Evolutionary conservation across 805 yeast species (phyloP).

Genomic region (Yarrowia keelungensis): DNA sequence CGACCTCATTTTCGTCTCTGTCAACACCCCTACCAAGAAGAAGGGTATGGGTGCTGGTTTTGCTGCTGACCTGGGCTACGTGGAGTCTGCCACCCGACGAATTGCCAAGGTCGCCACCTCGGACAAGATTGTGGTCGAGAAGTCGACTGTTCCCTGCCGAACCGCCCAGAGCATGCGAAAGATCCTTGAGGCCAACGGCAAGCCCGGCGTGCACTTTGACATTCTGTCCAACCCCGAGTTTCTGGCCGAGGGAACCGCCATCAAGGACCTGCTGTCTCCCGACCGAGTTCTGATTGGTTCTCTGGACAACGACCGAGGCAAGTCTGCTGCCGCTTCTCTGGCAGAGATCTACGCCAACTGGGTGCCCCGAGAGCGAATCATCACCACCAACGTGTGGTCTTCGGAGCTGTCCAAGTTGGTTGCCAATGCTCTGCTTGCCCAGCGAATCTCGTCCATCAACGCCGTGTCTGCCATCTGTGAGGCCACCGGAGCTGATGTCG

Average conservation of each 20-base stretch:
- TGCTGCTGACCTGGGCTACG: constrained; percentile 47
- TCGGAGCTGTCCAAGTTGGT: constrained; percentile 49
- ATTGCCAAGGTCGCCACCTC: constrained; percentile 47
- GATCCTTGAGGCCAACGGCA: constrained; percentile 46
- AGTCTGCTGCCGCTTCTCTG: constrained; percentile 47
- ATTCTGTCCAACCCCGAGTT: constrained; percentile 49
- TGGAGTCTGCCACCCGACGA: constrained; percentile 48
- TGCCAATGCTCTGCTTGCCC: constrained; percentile 48
- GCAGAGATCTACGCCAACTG: constrained; percentile 48
- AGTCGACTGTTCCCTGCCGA: constrained; percentile 49
- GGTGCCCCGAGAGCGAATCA: constrained; percentile 46
- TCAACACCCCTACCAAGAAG: constrained; percentile 49
- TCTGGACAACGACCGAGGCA: constrained; percentile 45
- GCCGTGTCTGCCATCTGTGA: constrained; percentile 49
- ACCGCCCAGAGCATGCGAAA: constrained; percentile 47
- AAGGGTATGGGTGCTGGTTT: constrained; percentile 47
- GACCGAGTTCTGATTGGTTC: constrained; percentile 49
- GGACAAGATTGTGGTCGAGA: constrained; percentile 48
- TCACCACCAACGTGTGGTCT: constrained; percentile 48
- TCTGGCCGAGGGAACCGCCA: constrained; percentile 48
- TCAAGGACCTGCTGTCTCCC: constrained; percentile 45
- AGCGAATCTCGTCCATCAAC: constrained; percentile 48
- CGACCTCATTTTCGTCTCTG: constrained; percentile 48
- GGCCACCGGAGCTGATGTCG: constrained; percentile 49
- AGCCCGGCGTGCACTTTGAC: constrained; percentile 47